These are phyloP conservation scores for Breynia disticha DNA, from an alignment of 441 rosid genomes.

Conservation along the genomic window DNA sequence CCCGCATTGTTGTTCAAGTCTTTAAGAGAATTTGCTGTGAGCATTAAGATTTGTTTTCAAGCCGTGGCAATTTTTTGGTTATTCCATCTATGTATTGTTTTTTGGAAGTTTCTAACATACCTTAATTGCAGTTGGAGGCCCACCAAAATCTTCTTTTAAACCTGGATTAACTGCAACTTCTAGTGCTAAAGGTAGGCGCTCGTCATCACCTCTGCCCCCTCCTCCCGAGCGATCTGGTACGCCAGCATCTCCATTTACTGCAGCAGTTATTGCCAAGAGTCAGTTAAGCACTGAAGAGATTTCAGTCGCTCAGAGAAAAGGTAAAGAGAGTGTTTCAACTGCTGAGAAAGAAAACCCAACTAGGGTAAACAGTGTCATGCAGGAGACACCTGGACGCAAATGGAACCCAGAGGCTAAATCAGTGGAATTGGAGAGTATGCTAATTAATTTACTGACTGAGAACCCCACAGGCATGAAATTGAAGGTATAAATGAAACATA, in stretches of 20 bases:
- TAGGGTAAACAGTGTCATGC: slow-evolving; percentile 25
- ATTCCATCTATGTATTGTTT: too few species aligned
- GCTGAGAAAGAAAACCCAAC: slow-evolving; percentile 47
- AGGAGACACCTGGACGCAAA: slow-evolving; percentile 38
- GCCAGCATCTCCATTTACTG: slow-evolving; percentile 44
- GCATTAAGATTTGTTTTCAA: too few species aligned
- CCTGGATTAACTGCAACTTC: slow-evolving; percentile 35
- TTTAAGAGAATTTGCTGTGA: too few species aligned
- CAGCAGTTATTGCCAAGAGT: slow-evolving; percentile 38
- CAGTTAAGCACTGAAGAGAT: slow-evolving; percentile 32
- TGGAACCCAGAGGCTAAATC: slow-evolving; percentile 38
- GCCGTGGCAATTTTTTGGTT: too few species aligned
- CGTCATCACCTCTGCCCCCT: slow-evolving; percentile 70
- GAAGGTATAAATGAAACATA: slow-evolving; percentile 42
- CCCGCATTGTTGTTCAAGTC: too few species aligned
- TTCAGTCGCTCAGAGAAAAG: too few species aligned
- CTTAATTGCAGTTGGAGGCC: slow-evolving; percentile 38
- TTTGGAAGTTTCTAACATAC: not conserved
- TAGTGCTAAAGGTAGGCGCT: slow-evolving; percentile 41
- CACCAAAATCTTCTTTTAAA: slow-evolving; percentile 41
- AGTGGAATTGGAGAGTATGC: slow-evolving; percentile 51
- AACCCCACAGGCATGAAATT: slow-evolving; percentile 78
- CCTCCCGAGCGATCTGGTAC: slow-evolving; percentile 50
- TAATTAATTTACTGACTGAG: slow-evolving; percentile 54
- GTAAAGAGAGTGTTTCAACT: slow-evolving; percentile 38